Conservation (phyloP, 192 early-diverging fungal genomes). For the Entomortierella parvispora region DNA sequence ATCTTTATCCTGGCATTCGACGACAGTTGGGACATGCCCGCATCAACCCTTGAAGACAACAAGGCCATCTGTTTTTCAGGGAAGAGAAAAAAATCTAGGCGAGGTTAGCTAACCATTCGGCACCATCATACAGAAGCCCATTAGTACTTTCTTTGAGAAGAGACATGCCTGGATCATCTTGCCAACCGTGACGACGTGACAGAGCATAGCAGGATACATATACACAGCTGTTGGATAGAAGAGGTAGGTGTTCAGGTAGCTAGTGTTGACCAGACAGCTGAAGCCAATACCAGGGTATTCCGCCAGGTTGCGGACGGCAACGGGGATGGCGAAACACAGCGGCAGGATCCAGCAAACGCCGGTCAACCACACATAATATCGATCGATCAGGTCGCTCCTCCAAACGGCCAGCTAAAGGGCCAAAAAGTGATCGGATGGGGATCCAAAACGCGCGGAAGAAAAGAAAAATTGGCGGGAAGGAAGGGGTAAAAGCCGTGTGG, state of each 20-base stretch:
- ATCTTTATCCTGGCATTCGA: slow-evolving; percentile 9
- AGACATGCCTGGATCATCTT: slow-evolving; percentile 40
- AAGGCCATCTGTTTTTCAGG: slow-evolving; percentile 12
- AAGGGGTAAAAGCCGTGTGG: neutral
- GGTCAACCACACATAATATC: slow-evolving; percentile 29
- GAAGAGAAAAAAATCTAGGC: neutral
- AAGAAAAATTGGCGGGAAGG: neutral
- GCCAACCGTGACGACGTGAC: slow-evolving; percentile 26
- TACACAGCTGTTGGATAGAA: slow-evolving; percentile 43
- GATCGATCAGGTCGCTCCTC: slow-evolving; percentile 39
- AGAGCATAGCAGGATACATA: slow-evolving; percentile 41
- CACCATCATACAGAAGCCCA: no score
- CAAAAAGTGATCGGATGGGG: neutral
- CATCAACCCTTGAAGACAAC: slow-evolving; percentile 26
- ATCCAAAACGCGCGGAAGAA: neutral
- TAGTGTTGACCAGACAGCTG: slow-evolving; percentile 34
- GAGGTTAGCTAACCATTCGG: neutral
- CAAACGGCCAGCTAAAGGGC: slow-evolving; percentile 37
- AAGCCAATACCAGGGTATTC: slow-evolving; percentile 43
- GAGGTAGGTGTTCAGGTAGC: slow-evolving; percentile 36
- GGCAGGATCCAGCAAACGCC: slow-evolving; percentile 47
- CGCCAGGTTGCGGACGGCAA: slow-evolving; percentile 30
- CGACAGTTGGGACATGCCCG: slow-evolving; percentile 33
- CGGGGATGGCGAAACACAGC: slow-evolving; percentile 38
- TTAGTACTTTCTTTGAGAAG: no score